These are phyloP conservation scores for Euphrasia arctica DNA, from an alignment of 305 asterid species.

Conservation along the genomic window DNA sequence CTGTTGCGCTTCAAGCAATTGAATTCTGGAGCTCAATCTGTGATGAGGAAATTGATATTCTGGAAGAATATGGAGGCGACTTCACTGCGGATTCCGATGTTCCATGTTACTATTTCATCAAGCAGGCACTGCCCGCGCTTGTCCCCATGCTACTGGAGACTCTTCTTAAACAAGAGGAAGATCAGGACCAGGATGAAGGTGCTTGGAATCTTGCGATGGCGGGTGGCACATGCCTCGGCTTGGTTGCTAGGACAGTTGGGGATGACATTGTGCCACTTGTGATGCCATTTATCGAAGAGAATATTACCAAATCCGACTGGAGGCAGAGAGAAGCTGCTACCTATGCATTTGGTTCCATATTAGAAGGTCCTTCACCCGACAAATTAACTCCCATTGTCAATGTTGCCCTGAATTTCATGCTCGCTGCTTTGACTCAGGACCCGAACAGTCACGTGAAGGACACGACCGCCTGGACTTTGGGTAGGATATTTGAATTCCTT, in stretches of 20 bases:
- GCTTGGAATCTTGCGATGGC: slow-evolving; percentile 94
- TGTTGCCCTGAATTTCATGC: slow-evolving; percentile 81
- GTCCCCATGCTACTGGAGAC: background rate
- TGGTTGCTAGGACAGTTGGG: slow-evolving; percentile 88
- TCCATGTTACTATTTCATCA: slow-evolving; percentile 42
- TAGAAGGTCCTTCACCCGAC: slow-evolving; percentile 91
- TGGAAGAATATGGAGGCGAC: slow-evolving; percentile 61
- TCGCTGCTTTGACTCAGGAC: slow-evolving; percentile 71
- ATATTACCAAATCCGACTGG: slow-evolving; percentile 80
- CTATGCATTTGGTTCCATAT: slow-evolving; percentile 91
- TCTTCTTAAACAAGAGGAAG: background rate
- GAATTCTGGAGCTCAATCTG: slow-evolving; percentile 93
- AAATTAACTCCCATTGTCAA: slow-evolving; percentile 78
- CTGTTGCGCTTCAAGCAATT: slow-evolving; percentile 95
- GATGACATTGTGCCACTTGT: slow-evolving; percentile 72
- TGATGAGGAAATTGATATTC: slow-evolving; percentile 89
- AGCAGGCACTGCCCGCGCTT: slow-evolving; percentile 33
- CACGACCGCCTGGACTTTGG: slow-evolving; percentile 95
- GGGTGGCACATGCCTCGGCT: slow-evolving; percentile 95
- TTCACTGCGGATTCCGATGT: background rate
- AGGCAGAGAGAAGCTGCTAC: slow-evolving; percentile 94
- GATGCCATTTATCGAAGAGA: slow-evolving; percentile 59
- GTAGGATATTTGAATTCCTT: slow-evolving; percentile 89
- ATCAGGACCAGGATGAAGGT: background rate
- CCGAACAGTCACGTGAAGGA: slow-evolving; percentile 89